phyloP scores from a whole-genome alignment of 257 asterid species.

The Fraxinus americana region DNA sequence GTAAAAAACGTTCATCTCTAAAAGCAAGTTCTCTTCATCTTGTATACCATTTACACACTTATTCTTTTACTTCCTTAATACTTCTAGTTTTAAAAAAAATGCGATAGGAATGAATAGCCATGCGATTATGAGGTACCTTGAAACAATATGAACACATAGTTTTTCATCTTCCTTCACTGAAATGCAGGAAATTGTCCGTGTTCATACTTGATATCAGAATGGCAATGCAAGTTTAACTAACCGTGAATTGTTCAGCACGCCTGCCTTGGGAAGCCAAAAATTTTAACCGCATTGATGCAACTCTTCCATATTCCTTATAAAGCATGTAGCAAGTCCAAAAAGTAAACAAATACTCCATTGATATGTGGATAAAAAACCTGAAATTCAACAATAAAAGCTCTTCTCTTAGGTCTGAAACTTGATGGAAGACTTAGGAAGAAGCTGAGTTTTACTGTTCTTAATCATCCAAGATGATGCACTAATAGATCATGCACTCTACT shows the following conservation, averaged over 20 bases:
- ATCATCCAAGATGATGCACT: neutral
- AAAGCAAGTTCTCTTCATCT: neutral
- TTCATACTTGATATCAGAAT: conserved; percentile 15
- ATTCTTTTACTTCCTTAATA: neutral
- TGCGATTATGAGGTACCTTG: neutral
- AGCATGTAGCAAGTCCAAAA: conserved; percentile 91
- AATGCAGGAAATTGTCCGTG: neutral
- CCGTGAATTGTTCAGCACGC: conserved; percentile 94
- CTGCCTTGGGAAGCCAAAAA: conserved; percentile 85
- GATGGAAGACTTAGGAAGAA: conserved; percentile 2
- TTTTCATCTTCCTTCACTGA: neutral
- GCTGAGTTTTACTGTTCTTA: neutral
- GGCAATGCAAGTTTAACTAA: conserved; percentile 43
- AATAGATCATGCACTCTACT: neutral
- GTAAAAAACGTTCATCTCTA: neutral
- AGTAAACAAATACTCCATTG: conserved; percentile 78
- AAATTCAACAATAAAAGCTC: conserved; percentile 34
- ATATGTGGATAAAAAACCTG: conserved; percentile 97
- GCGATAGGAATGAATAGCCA: neutral
- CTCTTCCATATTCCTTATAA: conserved; percentile 80
- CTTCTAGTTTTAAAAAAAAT: neutral
- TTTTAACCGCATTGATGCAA: conserved; percentile 81
- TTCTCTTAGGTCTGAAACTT: conserved; percentile 23
- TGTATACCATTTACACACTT: neutral
- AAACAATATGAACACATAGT: neutral